Evolutionary conservation across 2,329 filamentous ascomycete species (phyloP), one percentile per base, ranked within the genome.

Genomic region (Aspergillus sp.): DNA sequence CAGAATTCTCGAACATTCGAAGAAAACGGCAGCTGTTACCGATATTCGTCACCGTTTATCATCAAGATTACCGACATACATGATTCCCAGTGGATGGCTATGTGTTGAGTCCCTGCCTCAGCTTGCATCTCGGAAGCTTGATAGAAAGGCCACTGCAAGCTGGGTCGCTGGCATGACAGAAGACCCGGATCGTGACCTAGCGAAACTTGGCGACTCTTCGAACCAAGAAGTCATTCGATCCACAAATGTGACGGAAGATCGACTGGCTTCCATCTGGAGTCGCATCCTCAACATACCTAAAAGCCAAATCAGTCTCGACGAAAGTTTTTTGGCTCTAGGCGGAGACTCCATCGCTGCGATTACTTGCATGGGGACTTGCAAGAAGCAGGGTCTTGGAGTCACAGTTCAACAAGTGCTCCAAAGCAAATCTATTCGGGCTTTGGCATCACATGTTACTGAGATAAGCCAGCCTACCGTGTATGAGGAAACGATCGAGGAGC

Each of bases 271-370:
- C 3, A 70, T 77, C 14, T 78, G 73, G 69, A 74, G 74, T 39
- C 72, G 74, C 18, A 71, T 78, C 5, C 71, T 78, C n/a, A 77
- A 77, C 20, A 69, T 77, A 18, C 73, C 75, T 0, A 57, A 65
- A 11, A 63, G 57, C 14, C 70, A 70, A 12, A 70, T 78, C n/a
- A 68, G 69, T 29, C 26, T 75, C 39, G 63, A 72, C 18, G 68
- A 75, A 51, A 73, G 74, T 47, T 82, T 82, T 61, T 63, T 82
- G 4, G 77, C 73, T 11, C 63, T 81, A 2, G 80, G 80, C 36
- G 80, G 80, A 54, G 80, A 82, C 57, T 81, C 79, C 0, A 81
- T 82, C 56, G 80, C 80, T 46, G 80, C 81, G 0, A 82, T 83
- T 77, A 80, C 80, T 52, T 80, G 80, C 45, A 75, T 80, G 58